Conservation (phyloP, 75 land plant species). For the Selaginella tamariscina region DNA sequence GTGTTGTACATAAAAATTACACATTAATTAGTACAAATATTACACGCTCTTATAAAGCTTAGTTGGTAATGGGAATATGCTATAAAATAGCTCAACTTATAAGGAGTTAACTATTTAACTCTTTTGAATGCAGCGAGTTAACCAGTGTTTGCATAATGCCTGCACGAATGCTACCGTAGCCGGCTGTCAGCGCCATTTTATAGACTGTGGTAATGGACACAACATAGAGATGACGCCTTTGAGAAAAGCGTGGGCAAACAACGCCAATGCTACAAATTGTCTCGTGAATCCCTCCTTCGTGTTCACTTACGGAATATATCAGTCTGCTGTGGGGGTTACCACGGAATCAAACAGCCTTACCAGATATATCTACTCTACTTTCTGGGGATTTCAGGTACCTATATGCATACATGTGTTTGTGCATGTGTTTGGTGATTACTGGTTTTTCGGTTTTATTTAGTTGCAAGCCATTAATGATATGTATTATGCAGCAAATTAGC, state of each 20-base stretch:
- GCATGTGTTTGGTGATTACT: not conserved
- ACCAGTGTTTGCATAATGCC: conserved; percentile 12
- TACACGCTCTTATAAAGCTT: no score
- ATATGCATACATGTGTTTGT: not conserved
- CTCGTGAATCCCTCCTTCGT: not conserved
- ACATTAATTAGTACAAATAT: no score
- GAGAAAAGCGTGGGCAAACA: not conserved
- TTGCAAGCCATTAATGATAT: conserved; percentile 7
- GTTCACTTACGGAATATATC: conserved; percentile 71
- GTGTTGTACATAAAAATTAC: no score
- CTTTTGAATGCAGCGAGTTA: conserved; percentile 19
- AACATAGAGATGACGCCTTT: not conserved
- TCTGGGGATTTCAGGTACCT: conserved; percentile 96
- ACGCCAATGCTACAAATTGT: not conserved
- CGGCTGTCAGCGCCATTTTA: conserved; percentile 16
- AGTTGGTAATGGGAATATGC: no score
- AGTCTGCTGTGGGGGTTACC: conserved; percentile 38
- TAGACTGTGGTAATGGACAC: conserved; percentile 67
- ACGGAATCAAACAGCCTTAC: conserved; percentile 19
- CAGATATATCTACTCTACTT: conserved; percentile 67
- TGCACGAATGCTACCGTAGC: not conserved
- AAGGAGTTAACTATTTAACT: not conserved
- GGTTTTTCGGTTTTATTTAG: not conserved
- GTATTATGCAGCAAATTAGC: conserved; percentile 70
- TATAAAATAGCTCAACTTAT: no score